Evolutionary conservation across 345 rosid species (phyloP), one percentile per base, ranked within the genome.

Genomic region (Reutealis trisperma): DNA sequence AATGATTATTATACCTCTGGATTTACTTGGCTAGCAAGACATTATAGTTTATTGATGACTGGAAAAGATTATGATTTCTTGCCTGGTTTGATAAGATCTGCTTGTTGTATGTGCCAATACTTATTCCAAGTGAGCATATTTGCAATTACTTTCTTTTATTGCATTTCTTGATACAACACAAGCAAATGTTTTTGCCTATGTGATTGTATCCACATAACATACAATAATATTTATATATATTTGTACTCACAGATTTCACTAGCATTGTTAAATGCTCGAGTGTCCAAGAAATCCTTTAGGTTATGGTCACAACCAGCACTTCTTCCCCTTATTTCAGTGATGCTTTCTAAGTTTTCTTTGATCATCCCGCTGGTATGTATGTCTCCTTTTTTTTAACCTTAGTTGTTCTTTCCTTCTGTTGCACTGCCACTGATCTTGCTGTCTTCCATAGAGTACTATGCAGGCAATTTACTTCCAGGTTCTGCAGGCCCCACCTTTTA

Each of bases 381-480:
- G 71, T 63, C 70, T 57, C 1, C 1, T 27, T 27, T 37, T 51
- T 75, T 45, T 21, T 74, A 16, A 21, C 25, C 4, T 34, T 24
- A 21, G 42, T 70, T 34, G 13, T 37, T 70, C 18, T 16, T 71
- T 8, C 67, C 70, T 70, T 80, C 44, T 75, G 6, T 45, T 77
- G 24, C 30, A 47, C 73, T 58, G 63, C 42, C 69, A 65, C 75
- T 75, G 49, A 72, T 24, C 60, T 15, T 62, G 45, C 77, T 81
- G 67, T 75, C 70, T 83, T 78, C 63, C 52, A 61, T 87, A 95
- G 99, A 95, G 97, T 82, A 85, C 80, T 58, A 18, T 80, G 30
- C 94, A 95, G 90, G 99, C 92, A 75, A 86, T 95, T 75, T 87
- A 62, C 79, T 90, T 88, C 83, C 99, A 95, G 87, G 86, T 91